These are phyloP conservation scores for Mycena leptocephala DNA, from an alignment of 768 basidiomycete genomes.

Conservation along the genomic window DNA sequence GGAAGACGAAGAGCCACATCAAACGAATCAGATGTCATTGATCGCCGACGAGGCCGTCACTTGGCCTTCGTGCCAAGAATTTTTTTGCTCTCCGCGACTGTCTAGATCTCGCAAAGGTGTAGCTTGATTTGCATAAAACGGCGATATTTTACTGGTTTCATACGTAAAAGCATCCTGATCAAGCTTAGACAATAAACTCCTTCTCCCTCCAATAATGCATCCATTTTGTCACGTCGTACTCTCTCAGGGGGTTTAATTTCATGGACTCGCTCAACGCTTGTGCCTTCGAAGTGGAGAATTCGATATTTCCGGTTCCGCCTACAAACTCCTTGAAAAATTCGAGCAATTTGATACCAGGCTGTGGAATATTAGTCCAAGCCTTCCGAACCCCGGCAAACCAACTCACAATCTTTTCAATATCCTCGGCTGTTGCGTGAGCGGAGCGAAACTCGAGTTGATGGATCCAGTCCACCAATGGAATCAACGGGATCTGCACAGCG, in stretches of 20 bases:
- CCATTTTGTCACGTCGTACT: not conserved
- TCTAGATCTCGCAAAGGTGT: no score
- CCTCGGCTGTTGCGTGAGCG: not conserved
- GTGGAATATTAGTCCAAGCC: not conserved
- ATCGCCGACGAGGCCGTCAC: no score
- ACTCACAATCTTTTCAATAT: constrained; percentile 6
- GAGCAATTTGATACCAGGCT: constrained; percentile 21
- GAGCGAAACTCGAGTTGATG: not conserved
- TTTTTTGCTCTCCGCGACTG: no score
- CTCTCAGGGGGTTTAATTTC: not conserved
- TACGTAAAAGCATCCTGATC: no score
- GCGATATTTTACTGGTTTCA: no score
- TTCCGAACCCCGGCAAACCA: not conserved
- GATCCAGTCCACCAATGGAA: constrained; percentile 5
- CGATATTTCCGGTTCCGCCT: not conserved
- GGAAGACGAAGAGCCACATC: no score
- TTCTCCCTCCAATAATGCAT: constrained; percentile 4
- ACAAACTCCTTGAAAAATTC: constrained; percentile 1
- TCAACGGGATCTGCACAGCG: not conserved
- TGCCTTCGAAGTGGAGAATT: constrained; percentile 3
- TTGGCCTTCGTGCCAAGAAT: no score
- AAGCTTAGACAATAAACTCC: no score
- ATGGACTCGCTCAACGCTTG: not conserved
- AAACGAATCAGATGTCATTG: no score
- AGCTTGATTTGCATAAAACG: no score